Conservation (phyloP, 1,284 basidiomycete genomes). For the Cryptococcus wingfieldii region DNA sequence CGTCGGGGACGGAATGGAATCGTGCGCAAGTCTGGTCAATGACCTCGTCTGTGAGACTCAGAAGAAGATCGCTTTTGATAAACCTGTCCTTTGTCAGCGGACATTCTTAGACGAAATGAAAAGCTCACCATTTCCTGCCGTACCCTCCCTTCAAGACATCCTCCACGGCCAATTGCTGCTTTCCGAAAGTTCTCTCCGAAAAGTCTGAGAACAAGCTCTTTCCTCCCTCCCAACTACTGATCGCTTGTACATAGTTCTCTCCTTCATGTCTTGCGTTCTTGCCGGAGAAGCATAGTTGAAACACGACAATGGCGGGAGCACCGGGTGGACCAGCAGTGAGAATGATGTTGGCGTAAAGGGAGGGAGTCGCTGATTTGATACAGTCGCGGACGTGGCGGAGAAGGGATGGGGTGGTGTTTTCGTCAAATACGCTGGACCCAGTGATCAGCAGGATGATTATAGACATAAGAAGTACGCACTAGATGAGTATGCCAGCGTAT, state of each 20-base stretch:
- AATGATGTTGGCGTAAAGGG: constrained; percentile 82
- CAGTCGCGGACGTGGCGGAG: constrained; percentile 89
- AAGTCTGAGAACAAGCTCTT: constrained; percentile 78
- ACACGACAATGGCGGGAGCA: constrained; percentile 75
- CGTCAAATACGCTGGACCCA: constrained; percentile 66
- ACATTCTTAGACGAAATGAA: not conserved
- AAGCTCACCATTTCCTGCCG: constrained; percentile 66
- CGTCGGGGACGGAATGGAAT: constrained; percentile 74
- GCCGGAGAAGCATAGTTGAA: constrained; percentile 84
- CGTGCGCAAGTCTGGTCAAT: constrained; percentile 74
- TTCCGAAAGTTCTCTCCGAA: constrained; percentile 76
- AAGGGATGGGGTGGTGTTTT: constrained; percentile 73
- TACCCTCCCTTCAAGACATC: constrained; percentile 80
- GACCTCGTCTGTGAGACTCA: constrained; percentile 74
- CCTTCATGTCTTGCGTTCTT: constrained; percentile 60
- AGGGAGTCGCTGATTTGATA: constrained; percentile 75
- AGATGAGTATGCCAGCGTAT: constrained; percentile 84
- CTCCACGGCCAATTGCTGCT: constrained; percentile 84
- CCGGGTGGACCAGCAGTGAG: constrained; percentile 79
- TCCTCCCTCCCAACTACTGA: constrained; percentile 74
- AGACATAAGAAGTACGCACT: constrained; percentile 54
- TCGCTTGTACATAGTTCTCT: constrained; percentile 70
- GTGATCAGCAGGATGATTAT: not conserved
- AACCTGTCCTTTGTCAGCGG: constrained; percentile 48
- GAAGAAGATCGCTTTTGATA: constrained; percentile 74